Conservation (phyloP, 1,139 yeast species). For the Zygoascus sp. region DNA sequence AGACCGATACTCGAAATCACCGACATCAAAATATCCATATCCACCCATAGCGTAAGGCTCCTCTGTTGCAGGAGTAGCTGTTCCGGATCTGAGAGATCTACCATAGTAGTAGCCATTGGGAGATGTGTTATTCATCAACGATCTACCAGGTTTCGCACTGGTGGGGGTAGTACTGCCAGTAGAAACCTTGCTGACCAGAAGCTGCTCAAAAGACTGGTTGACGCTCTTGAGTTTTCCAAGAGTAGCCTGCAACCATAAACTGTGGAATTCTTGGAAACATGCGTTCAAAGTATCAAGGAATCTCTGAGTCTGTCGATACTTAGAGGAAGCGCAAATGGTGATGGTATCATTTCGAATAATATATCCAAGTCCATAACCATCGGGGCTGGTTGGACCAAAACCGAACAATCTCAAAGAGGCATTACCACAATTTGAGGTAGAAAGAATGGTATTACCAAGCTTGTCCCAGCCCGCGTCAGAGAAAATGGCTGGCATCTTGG, state of each 20-base stretch:
- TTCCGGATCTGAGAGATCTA: constrained; percentile 11
- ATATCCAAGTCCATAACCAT: constrained; percentile 90
- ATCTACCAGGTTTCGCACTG: not conserved
- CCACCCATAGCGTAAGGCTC: constrained; percentile 64
- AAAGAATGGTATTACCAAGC: constrained; percentile 59
- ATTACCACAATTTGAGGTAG: constrained; percentile 76
- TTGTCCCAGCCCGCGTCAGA: constrained; percentile 75
- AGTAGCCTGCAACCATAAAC: constrained; percentile 47
- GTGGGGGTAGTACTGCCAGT: not conserved
- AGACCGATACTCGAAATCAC: constrained; percentile 57
- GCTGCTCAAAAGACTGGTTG: constrained; percentile 25
- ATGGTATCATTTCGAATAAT: constrained; percentile 81
- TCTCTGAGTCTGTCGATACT: constrained; percentile 84
- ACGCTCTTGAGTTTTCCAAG: constrained; percentile 9
- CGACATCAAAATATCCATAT: constrained; percentile 72
- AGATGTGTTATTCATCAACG: not conserved
- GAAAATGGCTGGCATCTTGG: constrained; percentile 56
- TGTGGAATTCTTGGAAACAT: constrained; percentile 59
- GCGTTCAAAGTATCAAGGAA: constrained; percentile 71
- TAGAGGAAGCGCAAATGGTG: constrained; percentile 82
- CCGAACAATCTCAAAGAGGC: constrained; percentile 85
- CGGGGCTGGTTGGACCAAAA: constrained; percentile 86
- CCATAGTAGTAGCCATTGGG: constrained; percentile 12
- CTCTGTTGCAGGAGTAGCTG: constrained; percentile 29
- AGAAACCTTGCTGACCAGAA: constrained; percentile 11